Percentiles rank a stretch among this genome's conserved stretches.
These are phyloP conservation scores for Podosphaera aphanis DNA, from an alignment of 2,329 filamentous ascomycete species.

Conservation along the genomic window DNA sequence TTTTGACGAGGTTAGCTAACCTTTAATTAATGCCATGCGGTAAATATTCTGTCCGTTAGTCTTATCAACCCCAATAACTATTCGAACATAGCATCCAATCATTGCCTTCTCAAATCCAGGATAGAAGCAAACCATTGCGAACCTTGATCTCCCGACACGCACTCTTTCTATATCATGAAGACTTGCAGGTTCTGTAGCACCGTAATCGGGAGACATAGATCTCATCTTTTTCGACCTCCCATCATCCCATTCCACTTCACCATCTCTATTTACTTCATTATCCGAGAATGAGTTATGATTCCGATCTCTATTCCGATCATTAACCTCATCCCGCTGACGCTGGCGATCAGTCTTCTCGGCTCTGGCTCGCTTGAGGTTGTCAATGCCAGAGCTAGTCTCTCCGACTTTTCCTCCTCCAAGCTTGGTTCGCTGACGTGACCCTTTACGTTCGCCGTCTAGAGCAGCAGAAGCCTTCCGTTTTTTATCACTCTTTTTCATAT, in stretches of 20 bases:
- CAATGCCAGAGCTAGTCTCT: slow-evolving; percentile 49
- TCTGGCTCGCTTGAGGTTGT: slow-evolving; percentile 36
- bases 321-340: slow-evolving; percentile 37
- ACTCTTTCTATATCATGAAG: slow-evolving; percentile 67
- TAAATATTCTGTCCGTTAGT: slow-evolving; percentile 56
- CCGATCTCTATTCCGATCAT: slow-evolving; percentile 26
- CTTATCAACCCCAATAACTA: slow-evolving; percentile 58
- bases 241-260: slow-evolving; percentile 57
- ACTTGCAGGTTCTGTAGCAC: slow-evolving; percentile 40
- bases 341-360: slow-evolving; percentile 42
- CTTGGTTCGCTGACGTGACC: slow-evolving; percentile 45
- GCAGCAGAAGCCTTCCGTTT: slow-evolving; percentile 63
- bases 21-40: slow-evolving; percentile 70
- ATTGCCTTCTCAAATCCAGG: slow-evolving; percentile 70
- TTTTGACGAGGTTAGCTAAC: slow-evolving; percentile 21
- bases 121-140: slow-evolving; percentile 80
- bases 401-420: slow-evolving; percentile 40
- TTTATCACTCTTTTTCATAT: slow-evolving; percentile 30
- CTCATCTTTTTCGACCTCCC: slow-evolving; percentile 24
- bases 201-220: slow-evolving; percentile 20
- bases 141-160: slow-evolving; percentile 62
- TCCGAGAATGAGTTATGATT: slow-evolving; percentile 31
- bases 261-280: slow-evolving; percentile 43
- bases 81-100: slow-evolving; percentile 61
- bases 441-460: slow-evolving; percentile 56